Evolutionary conservation across 1,139 yeast genomes (phyloP).

Genomic region (Kluyveromyces sp.): DNA sequence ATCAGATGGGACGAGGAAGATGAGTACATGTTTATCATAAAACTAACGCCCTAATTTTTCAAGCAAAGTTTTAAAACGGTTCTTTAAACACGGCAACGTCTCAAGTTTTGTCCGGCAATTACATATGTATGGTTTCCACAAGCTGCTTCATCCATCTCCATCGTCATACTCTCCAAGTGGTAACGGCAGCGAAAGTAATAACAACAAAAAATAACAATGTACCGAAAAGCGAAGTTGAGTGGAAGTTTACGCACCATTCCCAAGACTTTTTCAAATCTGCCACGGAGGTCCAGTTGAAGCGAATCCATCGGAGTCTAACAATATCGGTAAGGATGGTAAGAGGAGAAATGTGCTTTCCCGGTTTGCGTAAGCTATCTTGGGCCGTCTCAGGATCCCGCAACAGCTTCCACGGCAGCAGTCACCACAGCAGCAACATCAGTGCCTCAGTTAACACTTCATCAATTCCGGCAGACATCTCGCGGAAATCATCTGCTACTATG

Average conservation of each 20-base stretch:
- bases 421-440: constrained; percentile 7
- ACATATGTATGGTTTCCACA: constrained; percentile 73
- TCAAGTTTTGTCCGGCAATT: constrained; percentile 74
- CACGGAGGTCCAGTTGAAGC: constrained; percentile 35
- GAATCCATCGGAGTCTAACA: constrained; percentile 27
- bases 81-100: constrained; percentile 74
- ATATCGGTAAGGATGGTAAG: constrained; percentile 27
- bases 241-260: constrained; percentile 87
- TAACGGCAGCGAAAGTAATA: background rate
- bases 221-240: constrained; percentile 30
- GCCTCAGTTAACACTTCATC: too few species aligned
- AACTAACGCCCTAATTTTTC: constrained; percentile 56
- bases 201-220: background rate
- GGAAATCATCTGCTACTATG: background rate
- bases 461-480: constrained; percentile 4
- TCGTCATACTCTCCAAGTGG: background rate
- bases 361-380: constrained; percentile 19
- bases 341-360: constrained; percentile 27
- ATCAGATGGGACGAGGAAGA: constrained; percentile 73
- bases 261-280: constrained; percentile 76
- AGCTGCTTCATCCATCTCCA: constrained; percentile 30
- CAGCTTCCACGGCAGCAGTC: background rate
- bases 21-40: constrained; percentile 51
- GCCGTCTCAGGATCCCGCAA: constrained; percentile 3
- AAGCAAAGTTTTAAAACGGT: constrained; percentile 53